Evolutionary conservation across 805 yeast species (phyloP), one percentile per base, ranked within the genome.

Genomic region (Candida jianshihensis): DNA sequence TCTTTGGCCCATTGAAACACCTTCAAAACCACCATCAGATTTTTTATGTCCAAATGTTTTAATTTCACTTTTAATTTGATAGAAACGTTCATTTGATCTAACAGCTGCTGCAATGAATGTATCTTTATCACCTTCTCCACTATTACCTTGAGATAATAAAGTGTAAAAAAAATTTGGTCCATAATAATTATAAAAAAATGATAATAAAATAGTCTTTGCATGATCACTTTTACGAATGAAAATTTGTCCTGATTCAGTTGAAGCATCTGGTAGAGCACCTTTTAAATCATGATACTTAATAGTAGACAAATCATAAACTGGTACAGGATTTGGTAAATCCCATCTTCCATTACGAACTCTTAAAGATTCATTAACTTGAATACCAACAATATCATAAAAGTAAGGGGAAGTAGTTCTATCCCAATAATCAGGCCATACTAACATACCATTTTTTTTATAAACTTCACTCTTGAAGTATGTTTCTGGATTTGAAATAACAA

Each of bases 101-200:
- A 68, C 64, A 4, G 88, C 84, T 1, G 86, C 88, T 9, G 81
- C 75, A 29, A 76, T 70, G 46, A 79, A 81, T 0, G 90, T 80
- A 51, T 82, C 90, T 52, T 82, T 82, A 51, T 82, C 90, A 35
- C 90, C 89, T 61, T 81, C 83, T 18, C 90, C 90, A 1, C 86
- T 78, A 19, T 75, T 66, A 4, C 86, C 86, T 51, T 81, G 89
- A 0, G 85, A 71, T 44, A 82, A 64, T 38, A 82, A 56, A 9
- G 79, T 81, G 47, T 81, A 82, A 54, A 75, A 82, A 59, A 70
- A 76, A 8, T 64, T 56, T 1, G 87, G 87, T 0, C 90, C 89
- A 54, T 64, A 63, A 1, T 76, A 56, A 46, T 82, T 81, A 54
- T 82, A 82, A 56, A 79, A 82, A 27, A 76, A 60, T 3, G 83